Evolutionary conservation across 78 protist species (phyloP).

Genomic region (Cavenderia fasciculata): DNA sequence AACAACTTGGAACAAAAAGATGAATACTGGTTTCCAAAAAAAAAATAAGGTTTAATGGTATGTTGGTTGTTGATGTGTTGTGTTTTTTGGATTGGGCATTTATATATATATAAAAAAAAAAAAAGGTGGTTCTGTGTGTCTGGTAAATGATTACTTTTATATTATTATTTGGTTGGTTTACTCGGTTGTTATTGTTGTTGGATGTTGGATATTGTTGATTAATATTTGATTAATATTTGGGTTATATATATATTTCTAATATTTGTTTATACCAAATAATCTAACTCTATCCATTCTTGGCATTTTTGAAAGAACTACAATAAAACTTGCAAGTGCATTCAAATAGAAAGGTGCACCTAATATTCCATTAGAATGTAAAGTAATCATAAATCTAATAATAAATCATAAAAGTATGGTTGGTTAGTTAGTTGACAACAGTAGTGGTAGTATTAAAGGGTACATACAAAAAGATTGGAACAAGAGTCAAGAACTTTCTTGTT

Average conservation of each 20-base stretch:
- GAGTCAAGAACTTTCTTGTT: constrained; percentile 87
- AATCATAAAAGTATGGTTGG: neutral
- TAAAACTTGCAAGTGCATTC: constrained; percentile 47
- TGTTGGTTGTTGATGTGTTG: no score
- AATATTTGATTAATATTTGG: neutral
- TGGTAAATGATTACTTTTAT: no score
- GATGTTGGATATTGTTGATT: no score
- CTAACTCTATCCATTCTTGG: constrained; percentile 79
- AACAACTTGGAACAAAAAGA: no score
- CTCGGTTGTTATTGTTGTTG: no score
- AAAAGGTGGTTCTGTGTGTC: no score
- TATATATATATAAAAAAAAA: no score
- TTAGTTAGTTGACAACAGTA: neutral
- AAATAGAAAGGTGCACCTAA: constrained; percentile 44
- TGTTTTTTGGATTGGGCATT: no score
- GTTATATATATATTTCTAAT: constrained; percentile 1
- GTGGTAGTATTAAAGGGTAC: constrained; percentile 30
- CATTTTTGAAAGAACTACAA: constrained; percentile 64
- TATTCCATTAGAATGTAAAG: constrained; percentile 51
- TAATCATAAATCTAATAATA: constrained; percentile 43
- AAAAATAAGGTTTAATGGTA: no score
- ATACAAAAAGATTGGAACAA: constrained; percentile 88
- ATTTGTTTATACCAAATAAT: constrained; percentile 75
- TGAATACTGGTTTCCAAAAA: no score
- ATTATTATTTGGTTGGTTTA: no score